Base-by-base conservation (phyloP, 2,329 filamentous ascomycete species). In the Fusarium beomiforme region DNA sequence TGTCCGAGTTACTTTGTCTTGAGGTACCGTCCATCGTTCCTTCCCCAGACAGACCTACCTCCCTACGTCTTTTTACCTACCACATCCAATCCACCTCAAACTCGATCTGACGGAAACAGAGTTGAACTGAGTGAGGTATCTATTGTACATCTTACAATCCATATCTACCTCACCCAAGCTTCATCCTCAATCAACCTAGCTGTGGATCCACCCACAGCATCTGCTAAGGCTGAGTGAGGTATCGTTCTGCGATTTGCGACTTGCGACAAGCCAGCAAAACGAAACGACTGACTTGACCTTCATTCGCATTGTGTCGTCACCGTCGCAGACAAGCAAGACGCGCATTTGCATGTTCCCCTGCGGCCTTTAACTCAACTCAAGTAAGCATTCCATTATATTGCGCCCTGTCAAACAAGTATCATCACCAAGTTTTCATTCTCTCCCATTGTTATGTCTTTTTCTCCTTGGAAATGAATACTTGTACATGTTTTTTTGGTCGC, bases 1-100 rank as follows among this genome's bases (percentile, higher is more conserved):
- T 76, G 69, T 62, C 73, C 72, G 77, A 83, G 80, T 80, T 83
- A 83, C 82, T 81, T 84, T 77, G 71, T 74, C 73, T 75, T 64
- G 74, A 83, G 77, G 82, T 84, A 83, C 82, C 78, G 49, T 74
- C 68, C 71, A 64, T 73, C 75, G 70, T 70, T 69, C 66, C 67
- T 71, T 71, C 69, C 75, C 70, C 70, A 73, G 74, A 65, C 64
- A 26, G 21, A 50, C 46, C 29, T 50, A 29, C 33, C 29, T 49
- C 31, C 44, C 26, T 49, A 31, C 26, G 44, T 31, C 19, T 13
- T 23, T 16, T 36, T 24, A 59, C 71, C 62, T 67, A 53, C 66
- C 29, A 19, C 33, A 46, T 46, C 31, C 68, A 72, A 64, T 70
- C 67, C 68, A 70, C 66, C 68, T 69, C 67, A 69, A 59, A 59